Conservation (phyloP, 2,329 filamentous ascomycete genomes). For the Colletotrichum tabaci region DNA sequence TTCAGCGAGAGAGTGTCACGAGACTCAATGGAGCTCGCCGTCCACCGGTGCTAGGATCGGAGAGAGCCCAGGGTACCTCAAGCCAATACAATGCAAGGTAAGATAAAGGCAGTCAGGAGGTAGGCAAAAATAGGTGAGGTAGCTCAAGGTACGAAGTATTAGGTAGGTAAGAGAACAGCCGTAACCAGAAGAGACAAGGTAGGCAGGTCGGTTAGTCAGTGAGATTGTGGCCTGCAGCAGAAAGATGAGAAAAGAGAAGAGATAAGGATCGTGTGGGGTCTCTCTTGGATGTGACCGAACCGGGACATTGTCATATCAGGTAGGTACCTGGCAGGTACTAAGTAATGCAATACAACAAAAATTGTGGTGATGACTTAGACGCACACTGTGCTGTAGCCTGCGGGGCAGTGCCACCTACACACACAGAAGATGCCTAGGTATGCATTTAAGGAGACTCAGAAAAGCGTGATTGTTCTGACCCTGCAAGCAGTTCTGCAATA, state of each 20-base stretch:
- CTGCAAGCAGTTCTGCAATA: too few relatives aligned
- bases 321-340: too few relatives aligned
- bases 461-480: too few relatives aligned
- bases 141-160: too few relatives aligned
- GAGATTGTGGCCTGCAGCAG: neutral
- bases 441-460: too few relatives aligned
- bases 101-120: neutral
- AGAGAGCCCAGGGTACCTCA: neutral
- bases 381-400: too few relatives aligned
- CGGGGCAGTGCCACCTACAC: too few relatives aligned
- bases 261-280: slow-evolving; percentile 34
- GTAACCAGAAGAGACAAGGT: slow-evolving; percentile 3
- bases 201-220: neutral
- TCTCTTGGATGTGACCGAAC: neutral
- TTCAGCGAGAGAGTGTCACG: slow-evolving; percentile 23
- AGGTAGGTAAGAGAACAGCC: neutral
- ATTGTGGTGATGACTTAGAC: too few relatives aligned
- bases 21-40: slow-evolving; percentile 41
- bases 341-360: neutral
- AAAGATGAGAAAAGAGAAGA: neutral
- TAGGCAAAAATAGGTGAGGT: neutral
- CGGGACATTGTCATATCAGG: neutral
- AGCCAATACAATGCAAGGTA: slow-evolving; percentile 8
- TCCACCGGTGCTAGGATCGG: slow-evolving; percentile 14
- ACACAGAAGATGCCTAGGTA: too few relatives aligned